A percentile compares a stretch with the other conserved stretches of the same genome.
These are phyloP conservation scores for Acanthamoeba quina DNA, from an alignment of 208 protist genomes.

Conservation along the genomic window DNA sequence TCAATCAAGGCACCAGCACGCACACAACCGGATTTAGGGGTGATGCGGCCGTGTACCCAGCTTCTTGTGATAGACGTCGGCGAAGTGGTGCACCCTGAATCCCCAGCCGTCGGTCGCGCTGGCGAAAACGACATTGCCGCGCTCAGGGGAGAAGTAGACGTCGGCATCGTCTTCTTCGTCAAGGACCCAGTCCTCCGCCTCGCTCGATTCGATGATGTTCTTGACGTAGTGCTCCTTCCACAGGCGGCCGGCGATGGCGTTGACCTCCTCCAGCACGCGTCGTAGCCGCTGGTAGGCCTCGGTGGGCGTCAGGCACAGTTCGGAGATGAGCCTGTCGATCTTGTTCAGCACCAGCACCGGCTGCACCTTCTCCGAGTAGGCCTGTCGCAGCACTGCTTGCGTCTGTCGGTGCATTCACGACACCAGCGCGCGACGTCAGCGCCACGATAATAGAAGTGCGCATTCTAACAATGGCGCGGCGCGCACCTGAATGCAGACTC, in stretches of 20 bases:
- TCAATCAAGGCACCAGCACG: neutral
- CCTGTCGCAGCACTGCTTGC: constrained; percentile 96
- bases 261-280: constrained; percentile 95
- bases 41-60: constrained; percentile 77
- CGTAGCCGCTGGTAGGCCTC: constrained; percentile 95
- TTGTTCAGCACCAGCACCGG: constrained; percentile 99
- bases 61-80: constrained; percentile 94
- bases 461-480: neutral
- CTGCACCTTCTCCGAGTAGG: constrained; percentile 95
- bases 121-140: constrained; percentile 98
- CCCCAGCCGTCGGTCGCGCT: constrained; percentile 96
- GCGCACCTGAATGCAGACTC: constrained; percentile 95
- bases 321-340: constrained; percentile 96
- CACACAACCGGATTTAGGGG: too few species aligned
- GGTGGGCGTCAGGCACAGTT: constrained; percentile 94
- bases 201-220: constrained; percentile 88
- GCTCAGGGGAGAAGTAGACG: constrained; percentile 96
- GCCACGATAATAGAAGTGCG: too few species aligned
- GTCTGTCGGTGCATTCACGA: constrained; percentile 87
- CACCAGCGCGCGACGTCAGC: too few species aligned
- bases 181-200: constrained; percentile 74
- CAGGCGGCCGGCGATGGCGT: constrained; percentile 88
- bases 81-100: constrained; percentile 93
- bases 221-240: constrained; percentile 61
- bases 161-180: constrained; percentile 86